A percentile compares a stretch with the other conserved stretches of the same genome.
Conservation (phyloP, 192 early-diverging fungal species). For the Linnemannia hyalina region DNA sequence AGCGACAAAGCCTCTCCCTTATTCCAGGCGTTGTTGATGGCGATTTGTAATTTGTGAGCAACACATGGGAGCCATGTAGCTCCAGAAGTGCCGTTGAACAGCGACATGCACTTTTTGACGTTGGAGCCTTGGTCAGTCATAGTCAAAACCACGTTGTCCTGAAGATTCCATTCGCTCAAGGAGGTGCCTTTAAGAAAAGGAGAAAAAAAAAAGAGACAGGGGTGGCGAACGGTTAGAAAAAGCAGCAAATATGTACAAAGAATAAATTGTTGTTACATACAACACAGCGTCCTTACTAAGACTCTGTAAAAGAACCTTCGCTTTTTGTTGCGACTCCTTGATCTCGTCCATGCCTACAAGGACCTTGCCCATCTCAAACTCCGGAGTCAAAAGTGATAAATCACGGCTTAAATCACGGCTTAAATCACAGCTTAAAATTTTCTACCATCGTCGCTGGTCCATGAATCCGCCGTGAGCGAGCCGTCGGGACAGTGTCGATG, state of each 20-base stretch:
- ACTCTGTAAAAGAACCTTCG: slow-evolving; percentile 9
- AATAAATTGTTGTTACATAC: background rate
- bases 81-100: background rate
- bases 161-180: slow-evolving; percentile 7
- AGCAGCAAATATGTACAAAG: background rate
- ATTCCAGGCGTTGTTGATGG: slow-evolving; percentile 22
- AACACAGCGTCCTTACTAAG: slow-evolving; percentile 3
- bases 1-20: slow-evolving; percentile 4
- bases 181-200: background rate
- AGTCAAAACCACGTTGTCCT: slow-evolving; percentile 6
- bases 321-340: slow-evolving; percentile 17
- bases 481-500: slow-evolving; percentile 13
- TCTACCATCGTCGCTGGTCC: slow-evolving; percentile 22
- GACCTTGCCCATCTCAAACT: slow-evolving; percentile 22
- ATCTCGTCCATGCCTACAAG: slow-evolving; percentile 23
- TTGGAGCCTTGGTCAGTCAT: slow-evolving; percentile 25
- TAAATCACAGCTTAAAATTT: slow-evolving; percentile 14
- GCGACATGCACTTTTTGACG: slow-evolving; percentile 19
- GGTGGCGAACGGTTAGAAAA: background rate
- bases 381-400: slow-evolving; percentile 19
- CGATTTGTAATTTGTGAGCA: slow-evolving; percentile 19
- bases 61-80: slow-evolving; percentile 14
- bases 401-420: slow-evolving; percentile 7
- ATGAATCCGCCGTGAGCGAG: slow-evolving; percentile 22
- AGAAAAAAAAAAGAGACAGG: background rate